These are phyloP conservation scores for Taphrina communis DNA, from an alignment of 1,139 yeast genomes.

Conservation along the genomic window DNA sequence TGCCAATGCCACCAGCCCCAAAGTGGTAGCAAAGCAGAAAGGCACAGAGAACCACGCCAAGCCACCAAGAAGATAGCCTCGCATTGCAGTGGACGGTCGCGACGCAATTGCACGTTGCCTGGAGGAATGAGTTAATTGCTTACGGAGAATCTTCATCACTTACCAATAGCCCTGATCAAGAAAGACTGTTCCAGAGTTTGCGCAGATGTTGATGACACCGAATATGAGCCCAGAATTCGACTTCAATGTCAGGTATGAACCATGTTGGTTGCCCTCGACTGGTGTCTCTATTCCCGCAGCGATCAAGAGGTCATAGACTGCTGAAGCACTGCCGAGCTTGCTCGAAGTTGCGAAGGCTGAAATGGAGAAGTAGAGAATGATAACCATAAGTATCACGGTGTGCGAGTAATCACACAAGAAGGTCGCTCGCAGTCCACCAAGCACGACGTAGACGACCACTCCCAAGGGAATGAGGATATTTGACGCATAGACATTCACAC, in stretches of 20 bases:
- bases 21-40: conserved; percentile 54
- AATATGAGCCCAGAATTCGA: conserved; percentile 56
- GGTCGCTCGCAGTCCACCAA: conserved; percentile 59
- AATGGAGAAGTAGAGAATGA: conserved; percentile 53
- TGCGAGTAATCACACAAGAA: conserved; percentile 59
- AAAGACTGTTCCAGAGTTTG: conserved; percentile 46
- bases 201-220: conserved; percentile 48
- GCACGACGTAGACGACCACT: conserved; percentile 56
- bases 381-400: conserved; percentile 55
- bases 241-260: conserved; percentile 58
- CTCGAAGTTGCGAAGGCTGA: conserved; percentile 54
- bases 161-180: conserved; percentile 61
- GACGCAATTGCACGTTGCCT: conserved; percentile 57
- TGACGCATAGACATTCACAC: conserved; percentile 54
- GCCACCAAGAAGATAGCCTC: conserved; percentile 56
- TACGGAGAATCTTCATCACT: background rate
- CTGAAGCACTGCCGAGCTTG: conserved; percentile 58
- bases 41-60: conserved; percentile 56
- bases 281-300: conserved; percentile 52
- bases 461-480: conserved; percentile 54
- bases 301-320: conserved; percentile 57
- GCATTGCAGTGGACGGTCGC: conserved; percentile 52
- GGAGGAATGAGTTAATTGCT: background rate
- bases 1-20: conserved; percentile 55
- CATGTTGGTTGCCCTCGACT: conserved; percentile 57